Conservation (phyloP, 805 yeast genomes). For the Kluyveromyces wickerhamii region DNA sequence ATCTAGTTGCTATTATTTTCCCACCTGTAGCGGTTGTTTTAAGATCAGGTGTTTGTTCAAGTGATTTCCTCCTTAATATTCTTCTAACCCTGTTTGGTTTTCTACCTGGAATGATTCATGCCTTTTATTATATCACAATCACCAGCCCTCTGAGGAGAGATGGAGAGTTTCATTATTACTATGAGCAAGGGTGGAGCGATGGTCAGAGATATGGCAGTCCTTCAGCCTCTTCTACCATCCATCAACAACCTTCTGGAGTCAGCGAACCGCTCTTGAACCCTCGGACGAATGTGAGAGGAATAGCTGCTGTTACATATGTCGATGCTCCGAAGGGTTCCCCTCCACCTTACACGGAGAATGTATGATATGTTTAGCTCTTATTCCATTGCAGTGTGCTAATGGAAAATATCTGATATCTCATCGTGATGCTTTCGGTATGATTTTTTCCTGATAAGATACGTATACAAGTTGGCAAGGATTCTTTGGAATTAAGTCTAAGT, state of each 20-base stretch:
- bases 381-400: too few species aligned
- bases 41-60: constrained; percentile 52
- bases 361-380: constrained; percentile 1
- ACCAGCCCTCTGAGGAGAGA: constrained; percentile 26
- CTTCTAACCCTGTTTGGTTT: constrained; percentile 65
- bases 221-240: neutral
- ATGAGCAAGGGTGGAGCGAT: constrained; percentile 29
- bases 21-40: constrained; percentile 72
- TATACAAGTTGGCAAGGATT: too few species aligned
- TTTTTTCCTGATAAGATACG: too few species aligned
- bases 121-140: constrained; percentile 40
- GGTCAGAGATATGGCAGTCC: constrained; percentile 16
- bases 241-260: neutral
- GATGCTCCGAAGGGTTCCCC: constrained; percentile 8
- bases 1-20: constrained; percentile 50
- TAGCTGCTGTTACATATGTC: neutral
- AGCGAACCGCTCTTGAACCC: constrained; percentile 5
- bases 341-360: constrained; percentile 14
- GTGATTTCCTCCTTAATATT: constrained; percentile 51
- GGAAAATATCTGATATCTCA: too few species aligned
- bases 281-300: neutral
- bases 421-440: too few species aligned
- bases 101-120: constrained; percentile 67
- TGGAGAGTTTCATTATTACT: constrained; percentile 19
- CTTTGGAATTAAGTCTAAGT: too few species aligned